These are phyloP conservation scores for Amphibolis antarctica DNA, from an alignment of 106 monocot species.

Conservation along the genomic window DNA sequence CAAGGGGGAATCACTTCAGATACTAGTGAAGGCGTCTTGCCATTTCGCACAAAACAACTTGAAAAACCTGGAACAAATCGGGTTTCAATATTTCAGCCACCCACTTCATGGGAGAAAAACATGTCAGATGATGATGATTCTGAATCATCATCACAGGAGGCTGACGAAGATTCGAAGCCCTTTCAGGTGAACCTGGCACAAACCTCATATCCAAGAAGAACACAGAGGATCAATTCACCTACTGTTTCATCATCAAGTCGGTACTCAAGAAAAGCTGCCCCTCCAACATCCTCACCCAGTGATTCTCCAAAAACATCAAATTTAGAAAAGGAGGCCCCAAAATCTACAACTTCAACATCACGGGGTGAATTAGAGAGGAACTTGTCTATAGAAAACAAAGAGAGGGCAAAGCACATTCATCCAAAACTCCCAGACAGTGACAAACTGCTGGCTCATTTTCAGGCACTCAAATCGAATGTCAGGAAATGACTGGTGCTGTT, in stretches of 20 bases:
- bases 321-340: background rate
- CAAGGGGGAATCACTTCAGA: background rate
- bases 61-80: background rate
- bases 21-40: background rate
- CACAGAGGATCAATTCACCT: background rate
- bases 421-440: conserved; percentile 11
- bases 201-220: background rate
- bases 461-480: background rate
- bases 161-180: background rate
- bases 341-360: background rate
- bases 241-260: background rate
- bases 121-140: background rate
- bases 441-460: conserved; percentile 1
- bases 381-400: background rate
- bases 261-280: background rate
- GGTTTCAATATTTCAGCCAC: background rate
- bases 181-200: background rate
- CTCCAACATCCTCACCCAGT: background rate
- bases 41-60: background rate
- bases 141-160: background rate
- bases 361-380: background rate
- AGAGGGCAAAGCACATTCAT: background rate
- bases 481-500: background rate
- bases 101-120: background rate
- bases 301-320: background rate